A percentile compares a stretch with the other conserved stretches of the same genome.
These are phyloP conservation scores for Gastrodia elata DNA, from an alignment of 106 monocot species.

Conservation along the genomic window DNA sequence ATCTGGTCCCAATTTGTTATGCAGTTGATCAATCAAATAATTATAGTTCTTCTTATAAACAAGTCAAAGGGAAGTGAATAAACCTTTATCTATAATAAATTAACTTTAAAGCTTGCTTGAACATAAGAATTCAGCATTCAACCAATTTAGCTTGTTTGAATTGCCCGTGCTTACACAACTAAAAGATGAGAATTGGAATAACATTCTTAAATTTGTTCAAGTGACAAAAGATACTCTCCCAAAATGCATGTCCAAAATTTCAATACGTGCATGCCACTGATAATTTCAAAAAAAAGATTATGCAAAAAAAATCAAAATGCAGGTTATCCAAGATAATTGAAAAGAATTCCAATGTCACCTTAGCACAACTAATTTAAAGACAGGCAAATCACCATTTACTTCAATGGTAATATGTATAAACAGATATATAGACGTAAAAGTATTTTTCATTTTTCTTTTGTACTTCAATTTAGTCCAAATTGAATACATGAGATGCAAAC, in stretches of 20 bases:
- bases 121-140: neutral
- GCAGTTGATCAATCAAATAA: neutral
- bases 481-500: neutral
- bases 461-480: neutral
- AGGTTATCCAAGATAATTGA: neutral
- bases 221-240: neutral
- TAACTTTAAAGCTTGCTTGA: neutral
- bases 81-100: neutral
- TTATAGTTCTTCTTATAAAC: neutral
- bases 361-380: neutral
- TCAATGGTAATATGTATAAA: neutral
- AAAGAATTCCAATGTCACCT: neutral
- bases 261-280: neutral
- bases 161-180: neutral
- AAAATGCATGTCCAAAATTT: neutral
- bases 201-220: neutral
- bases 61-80: neutral
- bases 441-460: neutral
- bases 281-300: neutral
- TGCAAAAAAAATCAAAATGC: neutral
- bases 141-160: neutral
- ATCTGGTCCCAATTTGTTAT: neutral
- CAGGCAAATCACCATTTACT: neutral
- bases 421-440: neutral
- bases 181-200: neutral